Evolutionary conservation across 2,329 filamentous ascomycete genomes (phyloP), one percentile per base, ranked within the genome.

Genomic region (Apiospora hydei): DNA sequence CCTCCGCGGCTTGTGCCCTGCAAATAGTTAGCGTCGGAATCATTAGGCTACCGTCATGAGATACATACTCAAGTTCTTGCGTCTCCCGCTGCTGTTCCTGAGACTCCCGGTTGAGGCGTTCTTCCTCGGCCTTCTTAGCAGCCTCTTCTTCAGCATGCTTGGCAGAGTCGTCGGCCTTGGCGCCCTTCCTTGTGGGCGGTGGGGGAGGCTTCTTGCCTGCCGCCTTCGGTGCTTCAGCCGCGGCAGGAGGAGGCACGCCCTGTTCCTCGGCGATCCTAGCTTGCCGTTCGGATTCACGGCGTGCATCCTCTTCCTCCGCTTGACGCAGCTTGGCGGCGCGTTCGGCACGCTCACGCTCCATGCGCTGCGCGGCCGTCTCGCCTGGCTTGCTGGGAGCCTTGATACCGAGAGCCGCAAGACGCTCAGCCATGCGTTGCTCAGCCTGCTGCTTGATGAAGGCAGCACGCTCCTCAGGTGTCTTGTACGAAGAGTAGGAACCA

Each of bases 381-480:
- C 92, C 92, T 51, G 92, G 84, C 80, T 97, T 97, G 24, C 87
- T 87, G 7, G 94, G 92, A 43, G 94, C 91, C 81, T 94, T 97
- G 80, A 99, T 93, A 47, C 96, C 96, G 73, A 98, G 89, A 67
- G 96, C 96, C 73, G 96, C 96, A 78, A 99, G 89, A 73, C 96
- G 92, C 82, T 98, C 96, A 47, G 96, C 96, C 93, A 99, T 98
- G 73, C 96, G 94, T 80, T 96, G 94, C 81, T 98, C 95, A 11
- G 96, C 97, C 81, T 98, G 96, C 81, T 98, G 95, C 81, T 97
- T 97, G 80, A 98, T 98, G 79, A 97, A 98, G 6, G 96, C 95
- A 47, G 97, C 95, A 71, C 96, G 91, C 79, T 99, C 96, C 82
- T 98, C 95, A 0, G 95, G 93, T 0, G 95, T 98, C 83, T 93